Percentiles rank a stretch among this genome's conserved stretches.
Evolutionary conservation across 2,329 filamentous ascomycete genomes (phyloP).

Genomic region (Colletotrichum noveboracense): DNA sequence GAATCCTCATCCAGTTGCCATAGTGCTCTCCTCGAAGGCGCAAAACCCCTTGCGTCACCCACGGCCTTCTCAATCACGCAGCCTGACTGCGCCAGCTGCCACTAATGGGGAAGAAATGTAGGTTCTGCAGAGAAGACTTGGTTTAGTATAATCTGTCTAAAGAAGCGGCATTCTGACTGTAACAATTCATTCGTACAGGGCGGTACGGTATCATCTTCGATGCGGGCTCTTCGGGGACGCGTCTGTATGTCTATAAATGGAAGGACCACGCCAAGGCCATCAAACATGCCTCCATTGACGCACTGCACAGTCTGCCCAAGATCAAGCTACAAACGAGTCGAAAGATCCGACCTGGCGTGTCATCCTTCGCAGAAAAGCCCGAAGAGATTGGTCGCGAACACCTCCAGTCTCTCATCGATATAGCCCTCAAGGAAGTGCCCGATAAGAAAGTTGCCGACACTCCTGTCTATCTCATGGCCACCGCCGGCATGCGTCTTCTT

Average conservation of each 20-base stretch:
- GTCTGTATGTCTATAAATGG: constrained; percentile 95
- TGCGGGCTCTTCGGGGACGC: constrained; percentile 95
- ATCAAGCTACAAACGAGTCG: constrained; percentile 87
- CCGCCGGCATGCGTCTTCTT: constrained; percentile 90
- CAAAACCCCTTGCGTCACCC: not conserved
- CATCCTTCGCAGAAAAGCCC: constrained; percentile 82
- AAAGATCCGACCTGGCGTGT: constrained; percentile 93
- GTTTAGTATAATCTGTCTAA: not conserved
- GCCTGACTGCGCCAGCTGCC: not conserved
- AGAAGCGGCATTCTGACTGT: not conserved
- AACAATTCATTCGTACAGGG: constrained; percentile 39
- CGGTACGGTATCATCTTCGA: constrained; percentile 95
- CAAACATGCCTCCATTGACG: constrained; percentile 54
- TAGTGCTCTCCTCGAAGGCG: not conserved
- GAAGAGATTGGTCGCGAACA: constrained; percentile 82
- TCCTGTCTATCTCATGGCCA: constrained; percentile 93
- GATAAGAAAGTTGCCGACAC: constrained; percentile 79
- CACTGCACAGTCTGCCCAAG: constrained; percentile 75
- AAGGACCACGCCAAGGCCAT: constrained; percentile 72
- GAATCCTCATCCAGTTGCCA: not conserved
- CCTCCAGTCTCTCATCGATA: constrained; percentile 77
- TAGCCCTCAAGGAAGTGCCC: constrained; percentile 82
- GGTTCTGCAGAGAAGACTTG: not conserved
- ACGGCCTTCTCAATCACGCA: not conserved
- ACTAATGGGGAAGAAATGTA: constrained; percentile 43